Base-by-base conservation (phyloP, 345 rosid species). In the Trapa incisa region DNA sequence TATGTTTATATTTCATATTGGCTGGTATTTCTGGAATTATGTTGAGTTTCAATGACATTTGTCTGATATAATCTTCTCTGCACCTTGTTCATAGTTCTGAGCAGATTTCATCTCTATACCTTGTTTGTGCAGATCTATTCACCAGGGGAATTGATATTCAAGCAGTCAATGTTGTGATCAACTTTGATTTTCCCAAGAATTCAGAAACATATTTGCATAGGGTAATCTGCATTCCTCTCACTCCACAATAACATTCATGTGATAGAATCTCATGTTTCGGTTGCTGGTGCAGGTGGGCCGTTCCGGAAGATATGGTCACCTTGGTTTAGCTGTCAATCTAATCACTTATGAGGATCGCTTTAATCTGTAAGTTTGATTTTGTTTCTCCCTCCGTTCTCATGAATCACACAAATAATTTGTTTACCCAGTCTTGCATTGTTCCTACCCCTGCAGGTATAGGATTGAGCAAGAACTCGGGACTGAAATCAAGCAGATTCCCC, bases 391-490 rank as follows among this genome's bases (percentile, higher is more conserved):
- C 29, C 29, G 29, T 22, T 22, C 29, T 22, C 29, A 22, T 22
- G 29, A 22, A 22, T 22, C 29, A 22, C 29, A 22, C 29, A 0
- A 22, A 22, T 22, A 22, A 22, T 22, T 22, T 22, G 29, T 22
- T 22, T 17, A 60, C 53, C 14, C 17, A 47, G 37, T 61, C 29
- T 16, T 33, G 1, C 41, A 35, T 47, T 10, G 8, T 9, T 71
- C 29, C 11, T 45, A 39, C 17, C 12, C 37, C 14, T 64, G 73
- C 96, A 95, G 99, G 96, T 95, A 95, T 73, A 91, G 96, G 89
- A 95, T 93, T 76, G 99, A 95, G 76, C 99, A 91, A 79, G 99
- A 95, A 79, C 98, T 95, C 67, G 99, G 99, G 43, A 95, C 99
- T 60, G 97, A 95, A 82, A 91, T 95, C 72, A 95, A 95, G 82